Conservation (phyloP, 2,329 filamentous ascomycete genomes). For the Capronia epimyces region DNA sequence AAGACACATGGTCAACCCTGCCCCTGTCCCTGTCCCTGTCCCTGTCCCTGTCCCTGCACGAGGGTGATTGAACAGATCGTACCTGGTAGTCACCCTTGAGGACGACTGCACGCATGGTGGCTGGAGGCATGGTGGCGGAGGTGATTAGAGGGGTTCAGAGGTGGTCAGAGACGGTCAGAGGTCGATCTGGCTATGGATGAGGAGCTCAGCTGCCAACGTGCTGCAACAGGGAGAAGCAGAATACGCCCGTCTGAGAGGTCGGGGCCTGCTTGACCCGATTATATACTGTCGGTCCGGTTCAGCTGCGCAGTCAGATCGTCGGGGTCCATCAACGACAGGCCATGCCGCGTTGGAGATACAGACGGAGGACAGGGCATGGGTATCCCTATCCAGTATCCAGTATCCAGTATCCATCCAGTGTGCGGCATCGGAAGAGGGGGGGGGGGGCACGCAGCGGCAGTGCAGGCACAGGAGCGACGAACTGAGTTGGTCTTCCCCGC, state of each 20-base stretch:
- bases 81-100: slow-evolving; percentile 28
- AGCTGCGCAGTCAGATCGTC: not conserved
- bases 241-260: too few species aligned
- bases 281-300: too few species aligned
- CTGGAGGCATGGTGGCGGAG: slow-evolving; percentile 20
- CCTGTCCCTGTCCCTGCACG: too few species aligned
- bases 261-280: too few species aligned
- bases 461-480: not conserved
- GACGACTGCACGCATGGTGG: slow-evolving; percentile 29
- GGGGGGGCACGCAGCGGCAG: not conserved
- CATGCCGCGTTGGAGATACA: not conserved
- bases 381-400: too few species aligned
- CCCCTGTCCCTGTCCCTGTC: not conserved
- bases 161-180: too few species aligned
- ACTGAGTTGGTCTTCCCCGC: slow-evolving; percentile 1
- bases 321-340: not conserved
- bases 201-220: not conserved
- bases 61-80: not conserved
- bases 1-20: not conserved
- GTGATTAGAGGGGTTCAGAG: not conserved
- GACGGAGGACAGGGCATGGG: not conserved
- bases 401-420: too few species aligned
- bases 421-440: too few species aligned
- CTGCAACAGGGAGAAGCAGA: too few species aligned
- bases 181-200: too few species aligned